Evolutionary conservation across 23 red algal species (phyloP), one percentile per base, ranked within the genome.

Genomic region (Porphyridium purpureum): DNA sequence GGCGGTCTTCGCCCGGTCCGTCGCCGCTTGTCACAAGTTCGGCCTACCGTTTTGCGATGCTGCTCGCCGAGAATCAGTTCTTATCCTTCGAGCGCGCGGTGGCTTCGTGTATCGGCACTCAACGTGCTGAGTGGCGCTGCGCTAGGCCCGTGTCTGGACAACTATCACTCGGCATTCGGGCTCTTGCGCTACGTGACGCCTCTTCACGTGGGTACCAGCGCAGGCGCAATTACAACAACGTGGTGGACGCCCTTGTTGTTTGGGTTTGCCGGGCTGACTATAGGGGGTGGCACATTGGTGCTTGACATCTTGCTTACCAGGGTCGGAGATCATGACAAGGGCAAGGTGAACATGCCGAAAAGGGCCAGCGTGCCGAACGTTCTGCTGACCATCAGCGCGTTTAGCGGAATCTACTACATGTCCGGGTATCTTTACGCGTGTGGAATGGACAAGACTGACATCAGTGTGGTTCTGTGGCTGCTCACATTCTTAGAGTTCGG

Each of bases 161-260:
- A 14, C n/a, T 2, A 40, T 4, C 0, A 20, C 2, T 44, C 9
- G 4, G 30, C 1, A 11, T 14, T 4, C 41, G 34, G 17, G 34
- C 47, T 62, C 58, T 62, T 2, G 58, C 41, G 31, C 58, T 7
- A 40, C 50, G 47, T 20, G 31, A 30, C 3, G 14, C 41, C 29
- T 2, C 34, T 62, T 21, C 33, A 20, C 3, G 36, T 6, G 54
- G 36, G 1, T 32, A 21, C 15, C 41, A 24, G 3, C 31, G 34
- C 21, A 49, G 14, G 15, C 47, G 50, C 41, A 27, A 67, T 1
- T 50, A 50, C 42, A 54, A 47, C 24, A 67, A 27, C 23, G 46
- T 44, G 29, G 62, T 54, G 27, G 55, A 67, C 5, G 32, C 29
- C 7, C 27, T 25, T 50, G 52, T 42, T 20, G 52, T 50, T 24